Percentiles rank a stretch among this genome's conserved stretches.
phyloP scores from a whole-genome alignment of 1,284 basidiomycete species.

The Melampsora americana region DNA sequence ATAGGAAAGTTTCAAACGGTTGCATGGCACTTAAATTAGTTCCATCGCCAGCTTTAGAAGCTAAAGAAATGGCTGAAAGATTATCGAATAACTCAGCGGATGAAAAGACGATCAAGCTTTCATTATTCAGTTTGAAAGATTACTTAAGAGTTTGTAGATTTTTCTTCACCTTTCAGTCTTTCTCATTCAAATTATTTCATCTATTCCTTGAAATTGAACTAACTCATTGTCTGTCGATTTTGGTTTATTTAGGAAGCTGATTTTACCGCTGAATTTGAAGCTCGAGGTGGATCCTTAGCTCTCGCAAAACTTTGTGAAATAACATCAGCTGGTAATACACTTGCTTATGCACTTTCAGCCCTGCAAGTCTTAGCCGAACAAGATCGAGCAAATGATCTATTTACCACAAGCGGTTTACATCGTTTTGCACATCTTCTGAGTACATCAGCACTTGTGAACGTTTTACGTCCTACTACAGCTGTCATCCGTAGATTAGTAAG shows the following conservation, averaged over 20 bases:
- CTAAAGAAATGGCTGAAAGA: constrained; percentile 72
- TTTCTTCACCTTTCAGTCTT: neutral
- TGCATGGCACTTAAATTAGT: constrained; percentile 62
- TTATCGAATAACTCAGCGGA: constrained; percentile 58
- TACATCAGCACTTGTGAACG: constrained; percentile 76
- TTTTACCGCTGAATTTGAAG: constrained; percentile 80
- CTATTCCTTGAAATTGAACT: too few species aligned
- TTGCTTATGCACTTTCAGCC: constrained; percentile 77
- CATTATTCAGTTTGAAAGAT: constrained; percentile 45
- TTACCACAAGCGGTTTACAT: constrained; percentile 70
- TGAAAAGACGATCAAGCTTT: constrained; percentile 56
- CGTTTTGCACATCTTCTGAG: constrained; percentile 56
- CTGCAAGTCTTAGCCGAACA: constrained; percentile 82
- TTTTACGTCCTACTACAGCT: constrained; percentile 92
- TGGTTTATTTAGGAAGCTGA: constrained; percentile 81
- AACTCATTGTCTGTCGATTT: too few species aligned
- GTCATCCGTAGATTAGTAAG: constrained; percentile 65
- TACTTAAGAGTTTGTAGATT: constrained; percentile 43
- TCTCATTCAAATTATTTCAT: too few species aligned
- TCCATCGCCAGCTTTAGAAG: constrained; percentile 75
- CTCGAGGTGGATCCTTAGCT: constrained; percentile 69
- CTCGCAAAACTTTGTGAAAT: constrained; percentile 69
- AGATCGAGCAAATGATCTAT: constrained; percentile 72
- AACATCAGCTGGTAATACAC: constrained; percentile 71
- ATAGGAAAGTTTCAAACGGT: constrained; percentile 41